Base-by-base conservation (phyloP, 176 grass and related monocot species). In the Dendrocalamus sinicus region DNA sequence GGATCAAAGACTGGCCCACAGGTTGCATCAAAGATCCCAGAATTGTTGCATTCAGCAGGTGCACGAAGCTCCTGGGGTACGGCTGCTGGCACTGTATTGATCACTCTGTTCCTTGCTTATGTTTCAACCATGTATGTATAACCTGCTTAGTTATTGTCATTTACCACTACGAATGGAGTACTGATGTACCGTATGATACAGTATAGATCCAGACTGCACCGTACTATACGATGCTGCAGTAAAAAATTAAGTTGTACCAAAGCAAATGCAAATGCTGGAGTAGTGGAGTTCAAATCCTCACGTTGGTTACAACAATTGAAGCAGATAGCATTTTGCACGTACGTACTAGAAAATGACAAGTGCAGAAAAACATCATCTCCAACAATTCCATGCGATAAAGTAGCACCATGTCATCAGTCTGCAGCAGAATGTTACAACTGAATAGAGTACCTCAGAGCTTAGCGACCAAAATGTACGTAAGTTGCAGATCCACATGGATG, bases 11-110 rank as follows among this genome's bases (percentile, higher is more conserved):
- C 57, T 7, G 48, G 37, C 59, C n/a, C 81, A 78, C 76, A 82
- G 20, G 53, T 69, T 13, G 83, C 30, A 74, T 41, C 86, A 4
- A 89, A 91, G 86, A 30, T 91, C 32, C 88, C 90, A 65, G 68
- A 91, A 15, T 76, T 91, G 78, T 50, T 75, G 30, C 73, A 88
- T 22, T 87, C 93, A 3, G 82, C 87, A 0, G 82, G 48, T 12
- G 68, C 70, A 2, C n/a, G 12, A 43, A 77, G 85, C 28, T 83
- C 85, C 16, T 67, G 67, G 20, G 41, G 44, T 26, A 71, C 26
- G 46, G 77, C 62, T 50, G 61, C 84, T 8, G 67, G 51, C 32
- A 67, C 80, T 7, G n/a, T 88, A 4, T 23, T 83, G 11, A 50
- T 76, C 86, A 20, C 83, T 11, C 76, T 85, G 55, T 52, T 83